phyloP scores from a whole-genome alignment of 345 rosid genomes.

The Bruguiera parviflora region DNA sequence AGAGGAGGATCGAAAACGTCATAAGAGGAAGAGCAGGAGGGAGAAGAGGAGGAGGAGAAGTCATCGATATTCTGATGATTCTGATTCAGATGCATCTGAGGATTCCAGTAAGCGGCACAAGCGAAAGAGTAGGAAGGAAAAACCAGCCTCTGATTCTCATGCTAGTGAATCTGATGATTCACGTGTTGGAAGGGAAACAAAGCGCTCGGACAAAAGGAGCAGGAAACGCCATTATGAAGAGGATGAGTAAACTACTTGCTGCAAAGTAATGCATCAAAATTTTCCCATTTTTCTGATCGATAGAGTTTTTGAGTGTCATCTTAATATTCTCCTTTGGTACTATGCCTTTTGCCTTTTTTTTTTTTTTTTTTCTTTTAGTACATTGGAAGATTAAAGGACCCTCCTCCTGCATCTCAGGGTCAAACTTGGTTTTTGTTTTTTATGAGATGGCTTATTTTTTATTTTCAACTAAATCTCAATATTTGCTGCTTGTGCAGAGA shows the following conservation, averaged over 20 bases:
- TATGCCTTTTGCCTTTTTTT: neutral
- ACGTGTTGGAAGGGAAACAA: slow-evolving; percentile 57
- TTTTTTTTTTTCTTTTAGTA: too few relatives aligned
- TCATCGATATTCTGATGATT: slow-evolving; percentile 38
- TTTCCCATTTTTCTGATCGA: neutral
- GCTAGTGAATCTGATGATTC: slow-evolving; percentile 45
- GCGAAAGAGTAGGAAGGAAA: slow-evolving; percentile 52
- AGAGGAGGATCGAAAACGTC: slow-evolving; percentile 26
- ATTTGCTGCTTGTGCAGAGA: slow-evolving; percentile 3
- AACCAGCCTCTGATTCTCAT: slow-evolving; percentile 48
- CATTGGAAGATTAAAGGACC: too few relatives aligned
- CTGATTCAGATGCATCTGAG: slow-evolving; percentile 38
- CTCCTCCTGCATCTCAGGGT: too few relatives aligned
- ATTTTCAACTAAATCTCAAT: neutral
- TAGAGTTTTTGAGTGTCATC: neutral
- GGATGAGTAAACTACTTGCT: slow-evolving; percentile 5
- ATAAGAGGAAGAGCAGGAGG: slow-evolving; percentile 39
- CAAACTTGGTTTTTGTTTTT: neutral
- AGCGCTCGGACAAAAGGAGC: slow-evolving; percentile 53
- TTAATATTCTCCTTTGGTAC: neutral
- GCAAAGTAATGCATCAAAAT: neutral
- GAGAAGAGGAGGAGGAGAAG: slow-evolving; percentile 51
- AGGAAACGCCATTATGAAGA: slow-evolving; percentile 37
- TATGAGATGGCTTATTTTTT: neutral
- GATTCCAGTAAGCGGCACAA: slow-evolving; percentile 37